phyloP scores from a whole-genome alignment of 108 stramenopile species.

The Chaetoceros muelleri region DNA sequence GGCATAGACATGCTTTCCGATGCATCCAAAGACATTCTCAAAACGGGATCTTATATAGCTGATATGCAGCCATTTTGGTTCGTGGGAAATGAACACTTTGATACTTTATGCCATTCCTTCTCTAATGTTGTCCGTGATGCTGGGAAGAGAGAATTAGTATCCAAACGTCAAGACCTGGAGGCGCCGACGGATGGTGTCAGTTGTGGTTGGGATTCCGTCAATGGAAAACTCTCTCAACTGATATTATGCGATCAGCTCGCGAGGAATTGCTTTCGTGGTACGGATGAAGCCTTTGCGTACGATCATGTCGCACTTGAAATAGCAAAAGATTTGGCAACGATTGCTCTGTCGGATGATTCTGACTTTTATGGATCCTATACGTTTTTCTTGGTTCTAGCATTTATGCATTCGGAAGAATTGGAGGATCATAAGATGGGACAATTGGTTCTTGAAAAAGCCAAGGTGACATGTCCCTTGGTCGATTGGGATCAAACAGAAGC shows the following conservation, averaged over 20 bases:
- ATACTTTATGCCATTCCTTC: slow-evolving; percentile 18
- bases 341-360: neutral
- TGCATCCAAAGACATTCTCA: neutral
- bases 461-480: neutral
- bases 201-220: slow-evolving; percentile 22
- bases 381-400: slow-evolving; percentile 22
- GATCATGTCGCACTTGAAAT: slow-evolving; percentile 23
- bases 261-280: slow-evolving; percentile 51
- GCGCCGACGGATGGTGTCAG: no score
- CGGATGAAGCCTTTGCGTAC: slow-evolving; percentile 46
- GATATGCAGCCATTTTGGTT: slow-evolving; percentile 19
- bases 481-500: slow-evolving; percentile 5
- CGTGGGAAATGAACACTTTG: slow-evolving; percentile 18
- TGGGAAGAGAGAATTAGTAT: slow-evolving; percentile 4
- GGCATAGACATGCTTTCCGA: slow-evolving; percentile 12
- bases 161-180: no score
- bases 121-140: slow-evolving; percentile 10
- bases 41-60: neutral
- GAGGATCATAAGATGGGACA: slow-evolving; percentile 17
- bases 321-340: slow-evolving; percentile 2
- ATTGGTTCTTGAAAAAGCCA: slow-evolving; percentile 2
- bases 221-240: slow-evolving; percentile 34
- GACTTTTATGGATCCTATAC: slow-evolving; percentile 13
- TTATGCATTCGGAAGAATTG: slow-evolving; percentile 45
- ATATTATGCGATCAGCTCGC: slow-evolving; percentile 57